Percentiles rank a stretch among this genome's conserved stretches.
phyloP scores from a whole-genome alignment of 768 basidiomycete genomes.

The Mycena chlorophos region DNA sequence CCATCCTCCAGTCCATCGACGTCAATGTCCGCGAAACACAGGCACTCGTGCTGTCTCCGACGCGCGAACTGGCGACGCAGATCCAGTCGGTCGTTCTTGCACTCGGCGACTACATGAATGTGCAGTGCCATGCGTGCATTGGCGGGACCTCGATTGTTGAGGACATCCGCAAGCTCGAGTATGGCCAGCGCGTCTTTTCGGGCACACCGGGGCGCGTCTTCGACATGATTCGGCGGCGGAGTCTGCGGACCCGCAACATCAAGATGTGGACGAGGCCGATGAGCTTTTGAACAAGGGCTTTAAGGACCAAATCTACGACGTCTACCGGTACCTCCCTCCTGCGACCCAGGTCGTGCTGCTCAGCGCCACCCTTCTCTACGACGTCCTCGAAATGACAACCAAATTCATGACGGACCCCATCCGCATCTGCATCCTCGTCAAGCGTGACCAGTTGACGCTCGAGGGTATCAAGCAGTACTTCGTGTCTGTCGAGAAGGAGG shows the following conservation, averaged over 20 bases:
- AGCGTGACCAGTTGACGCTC: conserved; percentile 96
- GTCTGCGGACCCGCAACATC: conserved; percentile 91
- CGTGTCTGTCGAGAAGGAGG: conserved; percentile 97
- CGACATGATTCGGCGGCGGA: conserved; percentile 95
- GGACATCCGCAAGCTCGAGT: conserved; percentile 92
- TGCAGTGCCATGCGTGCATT: conserved; percentile 97
- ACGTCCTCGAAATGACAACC: conserved; percentile 96
- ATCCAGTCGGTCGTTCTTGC: conserved; percentile 96
- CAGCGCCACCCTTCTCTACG: conserved; percentile 91
- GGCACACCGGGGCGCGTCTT: conserved; percentile 98
- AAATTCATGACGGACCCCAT: conserved; percentile 99
- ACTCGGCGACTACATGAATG: conserved; percentile 97
- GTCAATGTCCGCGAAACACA: conserved; percentile 90
- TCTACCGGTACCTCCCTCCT: conserved; percentile 93
- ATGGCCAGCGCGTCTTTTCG: conserved; percentile 94
- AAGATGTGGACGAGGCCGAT: conserved; percentile 97
- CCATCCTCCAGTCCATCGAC: conserved; percentile 96
- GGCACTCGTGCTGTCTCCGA: conserved; percentile 92
- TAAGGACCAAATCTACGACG: conserved; percentile 98
- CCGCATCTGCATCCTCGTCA: conserved; percentile 88
- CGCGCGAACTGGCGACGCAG: conserved; percentile 94
- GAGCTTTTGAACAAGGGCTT: conserved; percentile 97
- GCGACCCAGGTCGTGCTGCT: conserved; percentile 95
- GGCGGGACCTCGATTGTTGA: conserved; percentile 96
- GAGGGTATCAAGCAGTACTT: conserved; percentile 96